Percentiles rank a stretch among this genome's conserved stretches.
Conservation (phyloP, 495 filamentous ascomycete genomes). For the Tuber microsphaerosporum region DNA sequence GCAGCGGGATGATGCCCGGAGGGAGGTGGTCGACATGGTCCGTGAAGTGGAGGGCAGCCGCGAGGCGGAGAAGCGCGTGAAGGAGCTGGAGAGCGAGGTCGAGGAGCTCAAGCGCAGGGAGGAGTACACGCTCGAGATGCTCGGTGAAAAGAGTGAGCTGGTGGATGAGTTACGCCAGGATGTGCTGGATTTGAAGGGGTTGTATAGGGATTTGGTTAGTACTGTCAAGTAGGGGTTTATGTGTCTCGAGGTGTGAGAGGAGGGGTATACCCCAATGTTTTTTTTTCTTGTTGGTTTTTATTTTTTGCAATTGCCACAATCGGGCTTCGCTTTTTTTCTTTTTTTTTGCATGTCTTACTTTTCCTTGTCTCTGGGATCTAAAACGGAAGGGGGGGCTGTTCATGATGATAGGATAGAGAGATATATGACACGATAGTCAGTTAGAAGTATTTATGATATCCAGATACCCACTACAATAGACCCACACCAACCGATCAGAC, state of each 20-base stretch:
- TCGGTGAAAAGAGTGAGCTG: conserved; percentile 92
- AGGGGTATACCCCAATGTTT: neutral
- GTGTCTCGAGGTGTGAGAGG: neutral
- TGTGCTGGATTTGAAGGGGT: conserved; percentile 84
- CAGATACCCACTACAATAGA: neutral
- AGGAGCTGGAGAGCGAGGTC: conserved; percentile 60
- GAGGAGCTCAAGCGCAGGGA: conserved; percentile 63
- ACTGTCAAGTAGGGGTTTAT: conserved; percentile 50
- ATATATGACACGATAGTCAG: neutral
- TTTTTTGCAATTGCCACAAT: neutral
- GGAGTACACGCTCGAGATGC: conserved; percentile 83
- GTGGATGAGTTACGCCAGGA: conserved; percentile 85
- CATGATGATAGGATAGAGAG: neutral
- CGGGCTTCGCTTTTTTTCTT: neutral
- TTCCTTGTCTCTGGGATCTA: neutral
- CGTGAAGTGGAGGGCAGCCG: conserved; percentile 58
- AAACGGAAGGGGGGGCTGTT: neutral
- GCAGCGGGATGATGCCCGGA: conserved; percentile 85
- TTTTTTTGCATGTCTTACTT: neutral
- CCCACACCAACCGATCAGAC: neutral
- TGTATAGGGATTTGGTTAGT: conserved; percentile 88
- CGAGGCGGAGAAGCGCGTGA: conserved; percentile 52
- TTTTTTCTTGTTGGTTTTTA: neutral
- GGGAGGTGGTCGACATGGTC: conserved; percentile 83
- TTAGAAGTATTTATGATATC: neutral